Evolutionary conservation across 2,329 filamentous ascomycete genomes (phyloP), one percentile per base, ranked within the genome.

Genomic region (Penicillium hesseltinei): DNA sequence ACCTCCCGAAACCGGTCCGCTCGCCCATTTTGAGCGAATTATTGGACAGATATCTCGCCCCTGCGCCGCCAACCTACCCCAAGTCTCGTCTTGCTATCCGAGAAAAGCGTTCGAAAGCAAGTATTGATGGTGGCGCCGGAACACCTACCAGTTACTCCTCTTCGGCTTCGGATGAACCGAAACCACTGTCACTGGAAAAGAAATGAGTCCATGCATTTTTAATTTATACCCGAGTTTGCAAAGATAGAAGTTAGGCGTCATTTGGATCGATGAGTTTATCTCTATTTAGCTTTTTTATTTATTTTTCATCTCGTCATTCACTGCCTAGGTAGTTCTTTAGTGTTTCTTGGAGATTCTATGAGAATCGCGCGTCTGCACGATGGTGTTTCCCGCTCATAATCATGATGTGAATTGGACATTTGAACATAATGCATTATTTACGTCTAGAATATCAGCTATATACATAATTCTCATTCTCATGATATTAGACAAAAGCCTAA

Each of bases 1-100:
- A 97, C 68, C 84, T 97, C 1, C 92, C 93, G 17, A 97, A 97
- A 72, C 93, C 93, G 1, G 93, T 97, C n/a, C 84, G 92, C 59
- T 91, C 90, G 4, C 89, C 92, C 46, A 87, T 95, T 40, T 80
- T 97, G 53, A 94, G 91, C 75, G 87, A 87, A 69, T 93, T 97
- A 78, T 78, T 97, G 13, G 86, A 89, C 64, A 81, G 82, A 31
- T 89, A 89, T 66, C 79, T 89, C 9, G 76, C 77, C 15, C 83
- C 84, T 47, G 73, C 76, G 10, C 73, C 77, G 9, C 73, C 78
- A 2, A 75, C 75, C 2, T 69, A 70, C 47, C 67, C 68, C 21
- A 71, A 62, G 46, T 70, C 68, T 11, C 66, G 71, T 23, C 62
- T 74, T 40, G 62, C 70, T 7, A 61, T 72, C 15, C 65, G 71